Percentiles rank a stretch among this genome's conserved stretches.
phyloP scores from a whole-genome alignment of 1,284 basidiomycete species.

The Cryptococcus hybrid region DNA sequence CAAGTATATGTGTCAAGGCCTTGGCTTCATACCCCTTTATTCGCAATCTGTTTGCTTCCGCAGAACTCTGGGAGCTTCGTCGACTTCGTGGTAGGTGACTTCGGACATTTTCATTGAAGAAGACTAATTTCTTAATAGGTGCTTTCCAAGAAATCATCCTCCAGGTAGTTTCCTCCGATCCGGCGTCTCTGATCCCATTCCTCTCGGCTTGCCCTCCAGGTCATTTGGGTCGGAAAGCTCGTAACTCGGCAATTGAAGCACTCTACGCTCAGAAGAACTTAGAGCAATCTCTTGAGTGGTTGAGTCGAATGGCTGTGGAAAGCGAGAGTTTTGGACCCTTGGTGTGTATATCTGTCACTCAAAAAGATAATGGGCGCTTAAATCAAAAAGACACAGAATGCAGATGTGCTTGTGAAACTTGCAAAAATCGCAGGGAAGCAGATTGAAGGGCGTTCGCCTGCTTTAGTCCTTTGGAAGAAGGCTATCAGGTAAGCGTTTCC shows the following conservation, averaged over 20 bases:
- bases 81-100: not conserved
- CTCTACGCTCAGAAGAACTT: not conserved
- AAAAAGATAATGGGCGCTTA: not conserved
- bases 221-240: slow-evolving; percentile 4
- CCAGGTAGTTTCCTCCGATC: not conserved
- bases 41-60: not conserved
- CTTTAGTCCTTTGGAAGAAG: not conserved
- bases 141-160: slow-evolving; percentile 1
- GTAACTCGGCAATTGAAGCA: not conserved
- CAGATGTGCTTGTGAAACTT: not conserved
- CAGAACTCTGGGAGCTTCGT: slow-evolving; percentile 10
- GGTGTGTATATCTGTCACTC: not conserved
- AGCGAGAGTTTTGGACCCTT: slow-evolving; percentile 2
- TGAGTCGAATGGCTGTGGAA: slow-evolving; percentile 1
- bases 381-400: not conserved
- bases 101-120: no score
- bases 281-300: slow-evolving; percentile 1
- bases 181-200: not conserved
- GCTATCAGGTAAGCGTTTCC: not conserved
- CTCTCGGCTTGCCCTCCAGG: slow-evolving; percentile 2
- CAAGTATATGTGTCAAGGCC: not conserved
- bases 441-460: not conserved
- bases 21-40: not conserved
- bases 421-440: not conserved
- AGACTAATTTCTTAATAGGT: not conserved